Conservation (phyloP, 139 green algal species). For the Closterium sp. region DNA sequence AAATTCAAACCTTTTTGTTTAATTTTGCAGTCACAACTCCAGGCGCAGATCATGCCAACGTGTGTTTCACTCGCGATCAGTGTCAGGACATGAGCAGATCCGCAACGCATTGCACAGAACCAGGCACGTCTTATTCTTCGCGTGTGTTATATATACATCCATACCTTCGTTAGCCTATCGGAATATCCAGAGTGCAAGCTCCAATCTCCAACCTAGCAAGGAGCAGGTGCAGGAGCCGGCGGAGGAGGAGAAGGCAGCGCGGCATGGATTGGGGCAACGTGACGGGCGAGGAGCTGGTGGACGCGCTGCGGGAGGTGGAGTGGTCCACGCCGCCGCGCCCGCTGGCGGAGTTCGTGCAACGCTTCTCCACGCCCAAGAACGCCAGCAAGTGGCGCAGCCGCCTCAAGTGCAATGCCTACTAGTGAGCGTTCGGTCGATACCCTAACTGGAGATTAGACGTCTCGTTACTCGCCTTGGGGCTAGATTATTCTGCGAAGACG, state of each 20-base stretch:
- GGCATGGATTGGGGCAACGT: conserved; percentile 50
- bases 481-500: background rate
- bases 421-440: background rate
- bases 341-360: conserved; percentile 44
- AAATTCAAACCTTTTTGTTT: no score
- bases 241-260: no score
- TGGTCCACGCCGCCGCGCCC: conserved; percentile 43
- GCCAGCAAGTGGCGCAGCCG: conserved; percentile 19
- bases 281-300: conserved; percentile 41
- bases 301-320: conserved; percentile 40
- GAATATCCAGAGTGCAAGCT: no score
- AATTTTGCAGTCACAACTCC: no score
- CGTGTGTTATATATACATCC: background rate
- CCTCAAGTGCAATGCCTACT: conserved; percentile 52
- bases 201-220: background rate
- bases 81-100: background rate
- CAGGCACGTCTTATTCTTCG: background rate
- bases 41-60: no score
- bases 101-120: background rate
- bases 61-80: no score
- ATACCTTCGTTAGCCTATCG: background rate
- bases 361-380: conserved; percentile 30
- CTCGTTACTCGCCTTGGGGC: background rate
- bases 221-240: no score
- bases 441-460: background rate